phyloP scores from a whole-genome alignment of 2,329 filamentous ascomycete species.

The Xylariaceae sp. region DNA sequence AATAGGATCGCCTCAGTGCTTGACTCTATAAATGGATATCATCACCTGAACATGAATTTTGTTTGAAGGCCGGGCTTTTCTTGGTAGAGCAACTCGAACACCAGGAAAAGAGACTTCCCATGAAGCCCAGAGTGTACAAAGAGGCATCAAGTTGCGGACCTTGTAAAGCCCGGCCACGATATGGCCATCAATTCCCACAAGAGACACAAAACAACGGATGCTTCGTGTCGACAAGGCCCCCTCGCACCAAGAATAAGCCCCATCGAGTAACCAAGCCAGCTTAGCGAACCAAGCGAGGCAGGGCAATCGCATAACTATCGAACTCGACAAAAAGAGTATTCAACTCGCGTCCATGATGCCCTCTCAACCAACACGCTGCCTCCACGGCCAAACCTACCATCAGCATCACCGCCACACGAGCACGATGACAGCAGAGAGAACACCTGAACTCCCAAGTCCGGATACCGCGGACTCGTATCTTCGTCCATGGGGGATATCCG shows the following conservation, averaged over 20 bases:
- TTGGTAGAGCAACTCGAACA: constrained; percentile 15
- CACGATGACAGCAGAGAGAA: constrained; percentile 16
- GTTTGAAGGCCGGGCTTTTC: constrained; percentile 8
- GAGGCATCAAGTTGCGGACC: constrained; percentile 25
- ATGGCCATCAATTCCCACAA: not conserved
- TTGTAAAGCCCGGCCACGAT: constrained; percentile 1
- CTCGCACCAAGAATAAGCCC: constrained; percentile 99
- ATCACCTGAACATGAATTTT: constrained; percentile 62
- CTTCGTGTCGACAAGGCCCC: constrained; percentile 48
- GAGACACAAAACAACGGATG: constrained; percentile 36
- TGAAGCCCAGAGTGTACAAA: constrained; percentile 32
- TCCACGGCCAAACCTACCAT: constrained; percentile 30
- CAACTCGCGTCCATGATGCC: constrained; percentile 47
- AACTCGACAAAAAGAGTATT: constrained; percentile 77
- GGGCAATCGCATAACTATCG: constrained; percentile 98
- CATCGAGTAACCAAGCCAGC: constrained; percentile 86
- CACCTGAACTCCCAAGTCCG: constrained; percentile 27
- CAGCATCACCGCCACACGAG: constrained; percentile 19
- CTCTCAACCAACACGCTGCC: constrained; percentile 33
- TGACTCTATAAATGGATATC: constrained; percentile 96
- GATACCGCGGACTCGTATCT: constrained; percentile 75
- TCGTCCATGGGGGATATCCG: constrained; percentile 61
- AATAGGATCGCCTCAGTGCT: constrained; percentile 70
- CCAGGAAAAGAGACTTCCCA: constrained; percentile 24
- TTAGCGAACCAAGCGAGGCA: constrained; percentile 26